phyloP scores from a whole-genome alignment of 1,284 basidiomycete genomes.

The Trichosporon coremiiforme region DNA sequence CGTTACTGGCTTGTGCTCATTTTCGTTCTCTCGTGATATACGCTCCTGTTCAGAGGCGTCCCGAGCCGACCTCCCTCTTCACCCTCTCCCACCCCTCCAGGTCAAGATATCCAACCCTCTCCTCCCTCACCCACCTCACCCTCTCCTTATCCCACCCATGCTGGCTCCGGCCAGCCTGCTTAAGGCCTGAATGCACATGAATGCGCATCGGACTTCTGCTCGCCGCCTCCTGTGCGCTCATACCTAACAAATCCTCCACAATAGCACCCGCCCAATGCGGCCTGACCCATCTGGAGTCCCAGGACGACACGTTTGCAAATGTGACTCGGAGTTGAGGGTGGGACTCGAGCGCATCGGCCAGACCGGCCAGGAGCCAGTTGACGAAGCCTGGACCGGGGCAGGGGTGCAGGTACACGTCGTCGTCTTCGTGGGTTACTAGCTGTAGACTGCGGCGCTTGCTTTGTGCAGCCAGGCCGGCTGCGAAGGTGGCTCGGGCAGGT shows the following conservation, averaged over 20 bases:
- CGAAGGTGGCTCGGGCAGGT: background rate
- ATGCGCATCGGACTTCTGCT: background rate
- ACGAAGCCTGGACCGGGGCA: background rate
- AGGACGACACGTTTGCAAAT: background rate
- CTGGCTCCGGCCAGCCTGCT: background rate
- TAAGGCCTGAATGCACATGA: background rate
- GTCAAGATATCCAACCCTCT: background rate
- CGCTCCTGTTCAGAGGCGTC: background rate
- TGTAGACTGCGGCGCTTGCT: background rate
- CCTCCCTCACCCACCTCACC: background rate
- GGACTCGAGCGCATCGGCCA: background rate
- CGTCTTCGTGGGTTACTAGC: background rate
- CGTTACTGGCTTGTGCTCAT: background rate
- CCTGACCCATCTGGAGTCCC: background rate
- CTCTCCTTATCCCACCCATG: background rate
- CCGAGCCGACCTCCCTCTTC: background rate
- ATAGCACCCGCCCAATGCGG: constrained; percentile 10
- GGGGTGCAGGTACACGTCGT: background rate
- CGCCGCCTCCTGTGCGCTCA: background rate
- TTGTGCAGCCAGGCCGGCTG: background rate
- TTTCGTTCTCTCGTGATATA: background rate
- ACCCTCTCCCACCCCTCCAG: background rate
- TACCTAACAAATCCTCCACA: background rate
- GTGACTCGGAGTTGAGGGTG: background rate
- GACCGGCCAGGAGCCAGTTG: background rate